Evolutionary conservation across 2,329 filamentous ascomycete species (phyloP).

Genomic region (Alternaria rosae): DNA sequence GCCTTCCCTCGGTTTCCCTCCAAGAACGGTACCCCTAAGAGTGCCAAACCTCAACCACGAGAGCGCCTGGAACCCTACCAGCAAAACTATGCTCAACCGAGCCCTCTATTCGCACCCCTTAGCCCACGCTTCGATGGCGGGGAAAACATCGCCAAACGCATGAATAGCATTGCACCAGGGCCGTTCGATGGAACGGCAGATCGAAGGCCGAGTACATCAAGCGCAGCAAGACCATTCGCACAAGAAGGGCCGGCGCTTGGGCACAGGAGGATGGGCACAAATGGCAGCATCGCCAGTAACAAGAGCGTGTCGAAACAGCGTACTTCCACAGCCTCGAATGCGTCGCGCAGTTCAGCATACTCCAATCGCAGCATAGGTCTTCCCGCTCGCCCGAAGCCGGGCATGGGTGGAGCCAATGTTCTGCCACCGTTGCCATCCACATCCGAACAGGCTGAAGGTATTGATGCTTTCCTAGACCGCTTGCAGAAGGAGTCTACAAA

Average conservation of each 20-base stretch:
- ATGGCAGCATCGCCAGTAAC: constrained; percentile 40
- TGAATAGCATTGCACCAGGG: constrained; percentile 71
- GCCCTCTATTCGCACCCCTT: constrained; percentile 55
- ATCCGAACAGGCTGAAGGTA: constrained; percentile 40
- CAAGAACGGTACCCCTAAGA: constrained; percentile 39
- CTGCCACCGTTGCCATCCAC: constrained; percentile 33
- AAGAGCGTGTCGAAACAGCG: constrained; percentile 37
- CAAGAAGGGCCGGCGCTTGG: constrained; percentile 37
- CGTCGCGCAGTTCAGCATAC: constrained; percentile 41
- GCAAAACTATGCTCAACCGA: constrained; percentile 43
- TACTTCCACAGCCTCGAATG: constrained; percentile 39
- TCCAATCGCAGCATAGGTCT: constrained; percentile 38
- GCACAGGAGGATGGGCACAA: constrained; percentile 47
- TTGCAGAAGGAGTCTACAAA: constrained; percentile 44
- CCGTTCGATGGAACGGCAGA: constrained; percentile 64
- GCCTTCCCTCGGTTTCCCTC: constrained; percentile 64
- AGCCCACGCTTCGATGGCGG: constrained; percentile 57
- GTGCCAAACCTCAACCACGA: constrained; percentile 27
- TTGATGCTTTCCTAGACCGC: constrained; percentile 49
- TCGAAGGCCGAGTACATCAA: constrained; percentile 42
- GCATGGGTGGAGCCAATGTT: constrained; percentile 20
- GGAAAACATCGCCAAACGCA: constrained; percentile 63
- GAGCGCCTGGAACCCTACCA: constrained; percentile 37
- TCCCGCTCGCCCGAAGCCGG: constrained; percentile 32
- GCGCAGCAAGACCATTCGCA: constrained; percentile 41